These are phyloP conservation scores for Candida koratica DNA, from an alignment of 805 yeast genomes.

Conservation along the genomic window DNA sequence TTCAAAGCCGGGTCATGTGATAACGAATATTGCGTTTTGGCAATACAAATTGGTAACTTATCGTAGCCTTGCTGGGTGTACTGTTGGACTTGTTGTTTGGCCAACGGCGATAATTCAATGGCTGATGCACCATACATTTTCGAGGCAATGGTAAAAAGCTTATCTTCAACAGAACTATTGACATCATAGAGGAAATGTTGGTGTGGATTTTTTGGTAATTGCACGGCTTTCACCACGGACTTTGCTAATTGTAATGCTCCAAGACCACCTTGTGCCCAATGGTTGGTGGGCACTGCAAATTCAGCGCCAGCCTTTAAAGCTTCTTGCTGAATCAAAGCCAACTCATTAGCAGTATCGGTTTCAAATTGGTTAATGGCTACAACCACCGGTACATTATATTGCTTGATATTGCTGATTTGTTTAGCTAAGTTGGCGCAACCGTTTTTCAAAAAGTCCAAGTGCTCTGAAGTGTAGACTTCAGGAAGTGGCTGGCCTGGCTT, in stretches of 20 bases:
- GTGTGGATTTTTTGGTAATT: conserved; percentile 32
- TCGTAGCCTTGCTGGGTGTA: conserved; percentile 75
- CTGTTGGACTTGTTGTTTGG: conserved; percentile 62
- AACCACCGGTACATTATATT: conserved; percentile 86
- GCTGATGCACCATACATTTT: conserved; percentile 76
- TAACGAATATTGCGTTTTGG: conserved; percentile 80
- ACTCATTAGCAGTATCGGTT: conserved; percentile 77
- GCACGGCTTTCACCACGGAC: conserved; percentile 72
- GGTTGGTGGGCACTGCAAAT: conserved; percentile 86
- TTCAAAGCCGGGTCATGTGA: conserved; percentile 79
- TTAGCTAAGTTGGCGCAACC: conserved; percentile 89
- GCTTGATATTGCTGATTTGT: conserved; percentile 81
- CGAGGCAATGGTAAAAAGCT: conserved; percentile 72
- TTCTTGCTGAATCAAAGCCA: conserved; percentile 71
- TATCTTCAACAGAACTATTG: conserved; percentile 71
- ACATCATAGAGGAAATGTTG: conserved; percentile 64
- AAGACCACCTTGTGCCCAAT: conserved; percentile 93
- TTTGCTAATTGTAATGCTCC: conserved; percentile 85
- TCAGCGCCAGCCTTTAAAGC: conserved; percentile 89
- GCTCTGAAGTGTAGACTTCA: conserved; percentile 72
- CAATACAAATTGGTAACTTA: conserved; percentile 76
- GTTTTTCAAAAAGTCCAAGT: conserved; percentile 66
- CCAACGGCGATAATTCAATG: conserved; percentile 65
- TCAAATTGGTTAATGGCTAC: conserved; percentile 90
- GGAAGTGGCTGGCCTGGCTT: conserved; percentile 91